Percentiles rank a stretch among this genome's conserved stretches.
phyloP scores from a whole-genome alignment of 371 early-diverging fungal genomes.

The Mucor irregularis region DNA sequence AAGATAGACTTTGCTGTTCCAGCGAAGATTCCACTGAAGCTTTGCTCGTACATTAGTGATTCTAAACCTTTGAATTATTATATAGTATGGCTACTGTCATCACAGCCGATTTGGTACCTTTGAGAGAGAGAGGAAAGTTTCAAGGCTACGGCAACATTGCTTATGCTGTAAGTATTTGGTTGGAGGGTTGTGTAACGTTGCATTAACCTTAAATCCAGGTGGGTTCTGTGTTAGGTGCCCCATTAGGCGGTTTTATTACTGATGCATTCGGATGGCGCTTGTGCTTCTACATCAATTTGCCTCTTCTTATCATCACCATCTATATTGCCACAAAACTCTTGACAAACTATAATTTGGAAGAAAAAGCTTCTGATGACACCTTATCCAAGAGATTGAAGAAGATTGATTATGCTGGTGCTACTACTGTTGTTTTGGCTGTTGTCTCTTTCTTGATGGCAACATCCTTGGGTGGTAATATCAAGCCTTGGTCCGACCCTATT shows the following conservation, averaged over 20 bases:
- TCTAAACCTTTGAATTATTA: not conserved
- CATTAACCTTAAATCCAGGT: constrained; percentile 11
- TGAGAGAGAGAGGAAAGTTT: constrained; percentile 52
- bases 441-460: constrained; percentile 57
- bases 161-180: constrained; percentile 29
- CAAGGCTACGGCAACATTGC: constrained; percentile 52
- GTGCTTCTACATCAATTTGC: constrained; percentile 82
- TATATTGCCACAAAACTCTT: constrained; percentile 22
- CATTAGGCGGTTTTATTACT: constrained; percentile 55
- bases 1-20: not conserved
- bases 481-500: constrained; percentile 58
- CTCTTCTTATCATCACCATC: constrained; percentile 54
- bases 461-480: constrained; percentile 61
- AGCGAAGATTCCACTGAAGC: too few relatives aligned
- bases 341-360: constrained; percentile 38
- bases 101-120: constrained; percentile 44
- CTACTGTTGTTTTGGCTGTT: constrained; percentile 49
- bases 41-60: too few relatives aligned
- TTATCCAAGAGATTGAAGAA: constrained; percentile 38
- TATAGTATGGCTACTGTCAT: constrained; percentile 42
- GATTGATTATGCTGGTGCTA: constrained; percentile 64
- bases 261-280: constrained; percentile 62
- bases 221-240: constrained; percentile 37
- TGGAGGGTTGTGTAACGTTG: not conserved
- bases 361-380: constrained; percentile 15